Evolutionary conservation across 1,139 yeast genomes (phyloP), one percentile per base, ranked within the genome.

Genomic region (Scheffersomyces quercinus): DNA sequence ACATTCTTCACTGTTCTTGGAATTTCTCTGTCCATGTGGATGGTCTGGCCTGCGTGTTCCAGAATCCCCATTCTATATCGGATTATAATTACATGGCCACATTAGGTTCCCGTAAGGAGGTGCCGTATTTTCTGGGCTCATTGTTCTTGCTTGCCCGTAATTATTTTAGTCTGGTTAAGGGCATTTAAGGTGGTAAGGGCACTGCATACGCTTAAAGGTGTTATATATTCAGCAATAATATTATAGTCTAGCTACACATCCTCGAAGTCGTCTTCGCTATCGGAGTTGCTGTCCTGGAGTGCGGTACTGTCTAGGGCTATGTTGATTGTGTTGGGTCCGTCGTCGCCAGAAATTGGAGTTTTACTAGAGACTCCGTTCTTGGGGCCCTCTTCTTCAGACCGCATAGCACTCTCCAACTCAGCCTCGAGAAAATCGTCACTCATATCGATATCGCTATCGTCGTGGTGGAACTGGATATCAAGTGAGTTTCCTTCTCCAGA

Each of bases 141-240:
- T 20, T 20, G 26, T 20, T 20, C 8, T 20, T 20, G 9, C 8
- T 20, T 5, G 26, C 26, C 26, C 8, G 26, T 20, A 20, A 20
- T 20, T 20, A 13, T 6, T 20, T 20, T 20, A 20, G 26, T 20
- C 26, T 20, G 20, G 7, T 20, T 20, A 20, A 20, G 26, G 5
- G 26, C 7, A 20, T 20, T 20, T 20, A 20, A 20, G 8, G 26
- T 20, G 26, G 26, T 20, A 20, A 6, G 26, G 26, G 26, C 26
- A 20, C 26, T 20, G 26, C 26, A 20, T 20, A 20, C 26, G 26
- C 26, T 13, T 20, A 20, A 20, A 3, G 26, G 26, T 20, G 26
- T 8, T 20, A 20, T 6, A 93, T 64, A 95, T 96, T 51, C 91
- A 81, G 68, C 99, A 93, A 72, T 75, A 95, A 52, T 90, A 68